Evolutionary conservation across 805 yeast species (phyloP).

Genomic region (Candida namnaoensis): DNA sequence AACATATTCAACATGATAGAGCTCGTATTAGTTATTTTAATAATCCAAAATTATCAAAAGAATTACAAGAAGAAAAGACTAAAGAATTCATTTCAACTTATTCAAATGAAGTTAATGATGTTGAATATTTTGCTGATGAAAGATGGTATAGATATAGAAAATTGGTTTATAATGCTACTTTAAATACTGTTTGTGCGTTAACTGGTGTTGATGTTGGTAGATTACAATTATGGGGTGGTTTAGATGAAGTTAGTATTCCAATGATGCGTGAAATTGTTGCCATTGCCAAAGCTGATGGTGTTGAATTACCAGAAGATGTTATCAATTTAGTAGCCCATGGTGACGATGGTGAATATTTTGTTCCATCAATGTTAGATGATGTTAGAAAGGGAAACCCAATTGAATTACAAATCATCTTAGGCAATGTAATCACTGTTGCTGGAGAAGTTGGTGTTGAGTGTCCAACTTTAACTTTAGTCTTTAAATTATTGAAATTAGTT

Average conservation of each 20-base stretch:
- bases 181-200: slow-evolving; percentile 52
- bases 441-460: slow-evolving; percentile 35
- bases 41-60: slow-evolving; percentile 23
- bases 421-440: slow-evolving; percentile 50
- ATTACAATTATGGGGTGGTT: slow-evolving; percentile 31
- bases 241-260: slow-evolving; percentile 29
- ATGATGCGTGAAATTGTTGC: slow-evolving; percentile 57
- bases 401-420: slow-evolving; percentile 63
- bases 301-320: slow-evolving; percentile 35
- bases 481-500: slow-evolving; percentile 47
- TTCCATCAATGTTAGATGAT: slow-evolving; percentile 69
- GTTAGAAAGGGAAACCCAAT: slow-evolving; percentile 50
- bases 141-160: slow-evolving; percentile 52
- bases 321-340: slow-evolving; percentile 41
- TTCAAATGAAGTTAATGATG: slow-evolving; percentile 28
- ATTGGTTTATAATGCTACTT: slow-evolving; percentile 56
- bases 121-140: slow-evolving; percentile 32
- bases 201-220: slow-evolving; percentile 51
- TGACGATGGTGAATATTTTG: slow-evolving; percentile 43
- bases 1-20: slow-evolving; percentile 41
- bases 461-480: slow-evolving; percentile 52
- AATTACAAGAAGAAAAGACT: slow-evolving; percentile 24
- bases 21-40: neutral
- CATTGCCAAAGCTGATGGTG: slow-evolving; percentile 59
- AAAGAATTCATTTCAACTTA: slow-evolving; percentile 31